These are phyloP conservation scores for Serendipita sp. DNA, from an alignment of 768 basidiomycete genomes.

Conservation along the genomic window DNA sequence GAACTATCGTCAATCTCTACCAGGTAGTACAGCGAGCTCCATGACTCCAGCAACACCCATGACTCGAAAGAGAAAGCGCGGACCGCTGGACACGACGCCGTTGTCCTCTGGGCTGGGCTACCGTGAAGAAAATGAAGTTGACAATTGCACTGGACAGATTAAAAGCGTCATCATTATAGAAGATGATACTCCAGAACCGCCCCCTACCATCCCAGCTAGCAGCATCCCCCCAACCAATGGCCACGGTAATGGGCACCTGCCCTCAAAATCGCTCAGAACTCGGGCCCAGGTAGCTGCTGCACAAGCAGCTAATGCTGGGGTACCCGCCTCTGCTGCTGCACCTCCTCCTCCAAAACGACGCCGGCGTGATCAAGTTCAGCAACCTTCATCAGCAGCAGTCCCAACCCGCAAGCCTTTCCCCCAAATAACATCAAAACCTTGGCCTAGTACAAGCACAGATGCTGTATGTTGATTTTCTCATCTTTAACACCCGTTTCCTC, in stretches of 20 bases:
- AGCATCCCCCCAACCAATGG: constrained; percentile 20
- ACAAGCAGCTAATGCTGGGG: constrained; percentile 46
- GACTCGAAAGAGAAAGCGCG: constrained; percentile 66
- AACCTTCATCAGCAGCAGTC: constrained; percentile 46
- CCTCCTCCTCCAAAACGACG: constrained; percentile 70
- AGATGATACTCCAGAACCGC: constrained; percentile 46
- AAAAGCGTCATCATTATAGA: constrained; percentile 86
- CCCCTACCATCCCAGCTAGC: constrained; percentile 57
- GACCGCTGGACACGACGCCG: constrained; percentile 25
- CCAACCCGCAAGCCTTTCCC: constrained; percentile 27
- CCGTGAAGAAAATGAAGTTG: constrained; percentile 77
- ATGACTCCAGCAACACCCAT: constrained; percentile 38
- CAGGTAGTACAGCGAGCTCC: constrained; percentile 4
- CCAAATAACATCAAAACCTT: constrained; percentile 36
- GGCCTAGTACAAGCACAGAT: constrained; percentile 49
- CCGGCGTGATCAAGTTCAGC: constrained; percentile 46
- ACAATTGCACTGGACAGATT: constrained; percentile 47
- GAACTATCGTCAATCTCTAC: constrained; percentile 3
- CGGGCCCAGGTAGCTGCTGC: constrained; percentile 76
- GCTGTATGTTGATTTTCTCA: constrained; percentile 35
- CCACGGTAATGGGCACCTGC: constrained; percentile 67
- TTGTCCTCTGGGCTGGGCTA: constrained; percentile 63
- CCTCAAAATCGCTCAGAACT: constrained; percentile 47
- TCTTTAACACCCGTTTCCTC: constrained; percentile 7
- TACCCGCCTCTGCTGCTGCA: constrained; percentile 41